Conservation (phyloP, 306 rosid species). For the Trifolium dubium region DNA sequence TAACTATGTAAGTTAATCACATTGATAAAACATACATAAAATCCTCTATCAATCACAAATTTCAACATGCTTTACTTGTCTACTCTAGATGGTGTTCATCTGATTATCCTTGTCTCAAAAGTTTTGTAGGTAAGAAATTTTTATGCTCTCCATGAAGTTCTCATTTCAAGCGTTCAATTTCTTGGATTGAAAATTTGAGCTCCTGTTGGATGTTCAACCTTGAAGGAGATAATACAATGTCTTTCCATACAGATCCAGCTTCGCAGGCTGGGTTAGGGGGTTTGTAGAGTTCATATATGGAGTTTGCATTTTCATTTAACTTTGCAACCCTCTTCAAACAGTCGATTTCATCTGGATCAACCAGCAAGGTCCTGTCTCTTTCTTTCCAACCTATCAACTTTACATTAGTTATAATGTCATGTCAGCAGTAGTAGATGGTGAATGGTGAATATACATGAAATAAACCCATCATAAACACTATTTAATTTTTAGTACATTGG, state of each 20-base stretch:
- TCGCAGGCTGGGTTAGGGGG: constrained; percentile 74
- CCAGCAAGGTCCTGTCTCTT: constrained; percentile 81
- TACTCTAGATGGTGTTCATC: constrained; percentile 6
- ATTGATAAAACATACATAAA: constrained; percentile 36
- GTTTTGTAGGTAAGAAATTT: constrained; percentile 10
- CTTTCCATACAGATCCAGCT: constrained; percentile 92
- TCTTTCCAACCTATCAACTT: constrained; percentile 97
- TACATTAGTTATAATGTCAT: constrained; percentile 37
- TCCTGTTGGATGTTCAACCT: constrained; percentile 85
- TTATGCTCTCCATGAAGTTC: constrained; percentile 30
- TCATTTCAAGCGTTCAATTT: constrained; percentile 59
- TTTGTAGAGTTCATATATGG: constrained; percentile 81
- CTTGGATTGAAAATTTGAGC: constrained; percentile 88
- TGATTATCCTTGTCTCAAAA: constrained; percentile 27
- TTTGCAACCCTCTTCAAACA: constrained; percentile 71
- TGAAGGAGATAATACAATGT: constrained; percentile 89
- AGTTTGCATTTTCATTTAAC: constrained; percentile 68
- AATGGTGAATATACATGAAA: constrained; percentile 1
- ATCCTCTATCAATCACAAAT: constrained; percentile 24
- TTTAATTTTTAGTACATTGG: not conserved
- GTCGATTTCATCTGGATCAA: constrained; percentile 91
- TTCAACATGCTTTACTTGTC: constrained; percentile 21
- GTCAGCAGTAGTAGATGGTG: constrained; percentile 40
- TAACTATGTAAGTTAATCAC: constrained; percentile 23
- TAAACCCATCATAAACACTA: not conserved